Conservation (phyloP, 1,284 basidiomycete genomes). For the Xerocomus nothofagi region DNA sequence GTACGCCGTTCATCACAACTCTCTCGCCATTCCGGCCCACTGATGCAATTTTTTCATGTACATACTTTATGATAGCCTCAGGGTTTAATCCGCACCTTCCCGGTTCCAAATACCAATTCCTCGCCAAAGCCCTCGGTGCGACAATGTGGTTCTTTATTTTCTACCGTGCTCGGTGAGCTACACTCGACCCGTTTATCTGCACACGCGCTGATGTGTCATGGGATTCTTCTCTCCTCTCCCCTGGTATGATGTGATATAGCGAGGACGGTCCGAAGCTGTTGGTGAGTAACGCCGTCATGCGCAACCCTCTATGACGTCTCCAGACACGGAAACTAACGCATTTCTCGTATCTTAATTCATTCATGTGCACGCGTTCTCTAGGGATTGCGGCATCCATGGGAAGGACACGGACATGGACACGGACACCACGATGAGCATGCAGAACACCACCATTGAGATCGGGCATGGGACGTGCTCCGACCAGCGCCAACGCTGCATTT, state of each 20-base stretch:
- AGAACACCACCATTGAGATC: slow-evolving; percentile 29
- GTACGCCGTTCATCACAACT: slow-evolving; percentile 16
- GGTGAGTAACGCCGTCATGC: slow-evolving; percentile 44
- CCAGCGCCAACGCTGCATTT: background rate
- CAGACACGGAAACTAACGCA: too few species aligned
- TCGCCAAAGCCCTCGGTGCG: slow-evolving; percentile 84
- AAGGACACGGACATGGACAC: slow-evolving; percentile 51
- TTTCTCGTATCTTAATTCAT: too few species aligned
- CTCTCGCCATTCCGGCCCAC: background rate
- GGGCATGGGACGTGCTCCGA: slow-evolving; percentile 19
- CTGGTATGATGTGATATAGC: slow-evolving; percentile 39
- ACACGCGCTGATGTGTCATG: background rate
- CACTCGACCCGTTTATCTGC: slow-evolving; percentile 1
- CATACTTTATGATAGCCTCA: slow-evolving; percentile 42
- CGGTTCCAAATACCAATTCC: slow-evolving; percentile 71
- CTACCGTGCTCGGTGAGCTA: slow-evolving; percentile 83
- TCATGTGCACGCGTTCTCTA: slow-evolving; percentile 19
- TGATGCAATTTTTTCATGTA: background rate
- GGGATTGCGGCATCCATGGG: slow-evolving; percentile 59
- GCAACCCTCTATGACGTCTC: too few species aligned
- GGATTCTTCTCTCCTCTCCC: slow-evolving; percentile 5
- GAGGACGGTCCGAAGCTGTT: slow-evolving; percentile 75
- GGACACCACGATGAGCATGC: slow-evolving; percentile 38
- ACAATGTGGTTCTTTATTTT: slow-evolving; percentile 99
- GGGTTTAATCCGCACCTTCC: slow-evolving; percentile 88